Conservation (phyloP, 768 basidiomycete species). For the Suillus sp. region DNA sequence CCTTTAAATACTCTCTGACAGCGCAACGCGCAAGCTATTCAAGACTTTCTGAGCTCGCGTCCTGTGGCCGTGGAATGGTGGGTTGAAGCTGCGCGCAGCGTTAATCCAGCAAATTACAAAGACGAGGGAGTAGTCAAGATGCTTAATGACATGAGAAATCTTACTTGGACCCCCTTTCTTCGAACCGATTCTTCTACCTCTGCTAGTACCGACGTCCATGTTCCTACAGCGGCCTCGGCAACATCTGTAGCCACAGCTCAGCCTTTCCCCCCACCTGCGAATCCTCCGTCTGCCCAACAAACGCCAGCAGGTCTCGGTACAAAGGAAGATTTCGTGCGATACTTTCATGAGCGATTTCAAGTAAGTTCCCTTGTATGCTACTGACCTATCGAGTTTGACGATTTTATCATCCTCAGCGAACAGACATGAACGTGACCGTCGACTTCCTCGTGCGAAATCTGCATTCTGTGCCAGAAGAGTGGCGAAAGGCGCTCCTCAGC, state of each 20-base stretch:
- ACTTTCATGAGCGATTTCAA: background rate
- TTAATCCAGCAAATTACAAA: background rate
- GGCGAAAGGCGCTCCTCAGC: background rate
- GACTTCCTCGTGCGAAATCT: background rate
- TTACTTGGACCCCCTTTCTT: background rate
- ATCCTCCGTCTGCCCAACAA: background rate
- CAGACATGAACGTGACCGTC: background rate
- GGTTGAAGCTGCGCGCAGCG: constrained; percentile 1
- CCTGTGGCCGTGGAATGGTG: constrained; percentile 2
- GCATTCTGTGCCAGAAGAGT: background rate
- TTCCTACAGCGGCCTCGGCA: background rate
- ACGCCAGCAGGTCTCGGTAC: background rate
- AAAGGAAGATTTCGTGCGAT: background rate
- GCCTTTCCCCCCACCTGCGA: background rate
- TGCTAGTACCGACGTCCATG: background rate
- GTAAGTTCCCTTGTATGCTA: background rate
- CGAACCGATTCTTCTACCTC: background rate
- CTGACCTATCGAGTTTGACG: background rate
- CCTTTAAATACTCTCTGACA: too few species aligned
- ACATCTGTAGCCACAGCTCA: too few species aligned
- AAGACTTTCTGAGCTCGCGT: background rate
- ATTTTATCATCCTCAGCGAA: background rate
- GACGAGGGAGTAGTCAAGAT: background rate
- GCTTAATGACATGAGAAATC: background rate
- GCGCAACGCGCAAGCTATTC: background rate